Percentiles rank a stretch among this genome's conserved stretches.
phyloP scores from a whole-genome alignment of 106 monocot species.

The Phalaenopsis equestris region DNA sequence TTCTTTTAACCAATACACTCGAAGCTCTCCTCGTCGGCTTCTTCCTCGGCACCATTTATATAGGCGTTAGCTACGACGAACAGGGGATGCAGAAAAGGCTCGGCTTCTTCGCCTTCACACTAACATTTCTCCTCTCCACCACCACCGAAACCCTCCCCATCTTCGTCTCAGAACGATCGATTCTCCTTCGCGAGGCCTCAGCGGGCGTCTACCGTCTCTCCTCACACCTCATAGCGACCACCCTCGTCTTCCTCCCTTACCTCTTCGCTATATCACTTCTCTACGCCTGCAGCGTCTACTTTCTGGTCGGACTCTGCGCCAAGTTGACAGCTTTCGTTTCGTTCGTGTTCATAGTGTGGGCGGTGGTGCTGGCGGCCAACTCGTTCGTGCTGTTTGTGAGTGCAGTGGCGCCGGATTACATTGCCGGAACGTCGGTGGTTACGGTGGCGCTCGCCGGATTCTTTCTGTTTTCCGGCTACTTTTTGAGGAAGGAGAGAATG shows the following conservation, averaged over 20 bases:
- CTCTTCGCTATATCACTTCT: conserved; percentile 58
- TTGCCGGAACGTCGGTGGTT: conserved; percentile 77
- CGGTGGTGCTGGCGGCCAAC: conserved; percentile 80
- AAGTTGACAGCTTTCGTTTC: conserved; percentile 48
- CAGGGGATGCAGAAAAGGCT: conserved; percentile 68
- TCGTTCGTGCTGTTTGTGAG: conserved; percentile 88
- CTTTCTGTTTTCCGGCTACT: conserved; percentile 98
- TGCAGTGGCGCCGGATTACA: conserved; percentile 84
- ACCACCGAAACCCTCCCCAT: conserved; percentile 92
- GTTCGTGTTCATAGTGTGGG: conserved; percentile 75
- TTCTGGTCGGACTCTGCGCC: conserved; percentile 81
- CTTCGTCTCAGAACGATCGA: conserved; percentile 75
- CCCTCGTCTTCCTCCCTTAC: conserved; percentile 91
- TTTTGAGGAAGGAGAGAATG: conserved; percentile 72
- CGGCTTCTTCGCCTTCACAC: conserved; percentile 94
- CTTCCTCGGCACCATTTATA: conserved; percentile 80
- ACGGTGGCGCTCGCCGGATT: conserved; percentile 81
- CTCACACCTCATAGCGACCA: conserved; percentile 68
- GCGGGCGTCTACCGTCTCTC: conserved; percentile 87
- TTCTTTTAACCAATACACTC: conserved; percentile 73
- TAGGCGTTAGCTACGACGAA: conserved; percentile 44
- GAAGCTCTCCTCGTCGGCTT: conserved; percentile 71
- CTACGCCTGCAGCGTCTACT: conserved; percentile 74
- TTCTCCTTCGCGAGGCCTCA: conserved; percentile 67
- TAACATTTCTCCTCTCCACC: conserved; percentile 90